Percentiles rank a stretch among this genome's conserved stretches.
Evolutionary conservation across 2,329 filamentous ascomycete species (phyloP).

Genomic region (Sphaerulina musiva): DNA sequence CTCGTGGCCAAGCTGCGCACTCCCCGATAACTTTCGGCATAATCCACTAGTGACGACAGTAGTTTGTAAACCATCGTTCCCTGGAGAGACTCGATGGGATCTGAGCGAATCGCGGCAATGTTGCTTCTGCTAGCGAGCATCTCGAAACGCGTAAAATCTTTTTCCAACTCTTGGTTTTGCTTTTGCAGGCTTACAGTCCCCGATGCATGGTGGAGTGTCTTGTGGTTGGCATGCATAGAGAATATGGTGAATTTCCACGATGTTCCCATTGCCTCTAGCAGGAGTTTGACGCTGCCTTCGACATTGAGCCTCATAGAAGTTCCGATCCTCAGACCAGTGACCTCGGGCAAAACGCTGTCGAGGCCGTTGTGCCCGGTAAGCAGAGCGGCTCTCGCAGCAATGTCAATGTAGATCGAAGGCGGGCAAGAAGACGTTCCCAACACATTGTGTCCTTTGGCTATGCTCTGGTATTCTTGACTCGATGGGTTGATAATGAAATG

Average conservation of each 20-base stretch:
- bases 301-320: background rate
- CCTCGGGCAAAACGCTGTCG: background rate
- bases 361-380: background rate
- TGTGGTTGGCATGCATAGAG: background rate
- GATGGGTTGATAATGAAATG: background rate
- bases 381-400: slow-evolving; percentile 1
- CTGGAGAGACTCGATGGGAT: background rate
- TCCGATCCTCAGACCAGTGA: background rate
- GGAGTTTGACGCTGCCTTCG: background rate
- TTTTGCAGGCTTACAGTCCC: background rate
- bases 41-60: slow-evolving; percentile 3
- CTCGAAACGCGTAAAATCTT: slow-evolving; percentile 1
- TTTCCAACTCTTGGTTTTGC: background rate
- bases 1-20: background rate
- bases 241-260: slow-evolving; percentile 1
- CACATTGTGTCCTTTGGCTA: slow-evolving; percentile 1
- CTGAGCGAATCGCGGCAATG: background rate
- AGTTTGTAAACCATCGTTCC: slow-evolving; percentile 7
- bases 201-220: background rate
- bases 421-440: background rate
- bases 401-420: background rate
- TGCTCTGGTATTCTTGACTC: background rate
- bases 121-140: background rate
- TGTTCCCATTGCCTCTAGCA: background rate
- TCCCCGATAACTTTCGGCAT: background rate